Evolutionary conservation across 257 asterid species (phyloP).

Genomic region (Petunia secreta): DNA sequence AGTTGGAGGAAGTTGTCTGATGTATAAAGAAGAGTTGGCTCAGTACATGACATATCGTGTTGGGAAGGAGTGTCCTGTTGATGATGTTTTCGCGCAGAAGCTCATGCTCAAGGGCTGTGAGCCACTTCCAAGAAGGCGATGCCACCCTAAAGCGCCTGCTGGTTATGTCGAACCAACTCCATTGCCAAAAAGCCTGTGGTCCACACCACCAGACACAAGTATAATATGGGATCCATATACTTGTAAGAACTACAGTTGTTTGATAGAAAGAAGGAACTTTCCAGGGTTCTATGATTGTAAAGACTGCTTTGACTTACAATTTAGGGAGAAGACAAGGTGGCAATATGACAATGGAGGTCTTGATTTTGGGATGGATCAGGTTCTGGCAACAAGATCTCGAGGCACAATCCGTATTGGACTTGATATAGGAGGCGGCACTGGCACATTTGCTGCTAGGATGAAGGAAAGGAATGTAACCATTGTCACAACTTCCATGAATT

Average conservation of each 20-base stretch:
- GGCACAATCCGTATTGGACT: slow-evolving; percentile 56
- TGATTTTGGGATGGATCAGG: slow-evolving; percentile 51
- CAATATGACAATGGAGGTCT: slow-evolving; percentile 51
- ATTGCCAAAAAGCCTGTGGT: slow-evolving; percentile 51
- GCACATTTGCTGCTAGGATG: slow-evolving; percentile 64
- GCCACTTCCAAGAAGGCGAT: slow-evolving; percentile 59
- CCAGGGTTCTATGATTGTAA: slow-evolving; percentile 53
- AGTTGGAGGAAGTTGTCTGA: slow-evolving; percentile 54
- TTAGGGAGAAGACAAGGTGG: slow-evolving; percentile 60
- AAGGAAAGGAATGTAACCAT: slow-evolving; percentile 59
- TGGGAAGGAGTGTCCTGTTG: slow-evolving; percentile 54
- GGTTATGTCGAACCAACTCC: slow-evolving; percentile 50
- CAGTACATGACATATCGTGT: slow-evolving; percentile 48
- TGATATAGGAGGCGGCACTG: slow-evolving; percentile 67
- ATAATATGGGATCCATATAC: slow-evolving; percentile 62
- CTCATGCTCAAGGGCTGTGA: slow-evolving; percentile 63
- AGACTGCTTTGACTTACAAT: slow-evolving; percentile 55
- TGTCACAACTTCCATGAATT: slow-evolving; percentile 61
- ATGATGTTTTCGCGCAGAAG: slow-evolving; percentile 49
- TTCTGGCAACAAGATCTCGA: slow-evolving; percentile 32
- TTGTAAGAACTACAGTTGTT: slow-evolving; percentile 57
- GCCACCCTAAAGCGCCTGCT: slow-evolving; percentile 58
- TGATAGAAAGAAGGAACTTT: slow-evolving; percentile 37
- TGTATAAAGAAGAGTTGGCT: slow-evolving; percentile 39
- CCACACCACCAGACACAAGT: slow-evolving; percentile 52